A percentile compares a stretch with the other conserved stretches of the same genome.
Evolutionary conservation across 1,284 basidiomycete genomes (phyloP).

Genomic region (Chondrostereum purpureum): DNA sequence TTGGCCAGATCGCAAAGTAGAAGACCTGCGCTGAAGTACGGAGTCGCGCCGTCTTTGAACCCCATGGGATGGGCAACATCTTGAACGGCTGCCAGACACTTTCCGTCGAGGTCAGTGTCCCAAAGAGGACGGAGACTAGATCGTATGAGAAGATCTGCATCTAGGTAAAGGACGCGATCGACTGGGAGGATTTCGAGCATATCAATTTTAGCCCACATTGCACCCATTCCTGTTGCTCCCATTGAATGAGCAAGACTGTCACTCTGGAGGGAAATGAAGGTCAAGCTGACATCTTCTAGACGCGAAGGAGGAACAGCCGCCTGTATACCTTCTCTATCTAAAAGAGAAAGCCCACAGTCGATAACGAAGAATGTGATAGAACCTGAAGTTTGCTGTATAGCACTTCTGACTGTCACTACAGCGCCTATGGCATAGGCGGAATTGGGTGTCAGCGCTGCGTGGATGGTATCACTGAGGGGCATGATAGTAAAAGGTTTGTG

Average conservation of each 20-base stretch:
- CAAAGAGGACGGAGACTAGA: slow-evolving; percentile 36
- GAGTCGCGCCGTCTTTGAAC: slow-evolving; percentile 24
- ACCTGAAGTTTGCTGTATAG: slow-evolving; percentile 28
- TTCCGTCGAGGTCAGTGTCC: slow-evolving; percentile 36
- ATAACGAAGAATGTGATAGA: slow-evolving; percentile 45
- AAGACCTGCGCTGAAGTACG: slow-evolving; percentile 54
- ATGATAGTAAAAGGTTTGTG: no score
- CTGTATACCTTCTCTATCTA: slow-evolving; percentile 29
- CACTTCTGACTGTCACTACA: slow-evolving; percentile 40
- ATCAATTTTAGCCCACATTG: slow-evolving; percentile 47
- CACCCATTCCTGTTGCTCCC: no score
- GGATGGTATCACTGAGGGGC: slow-evolving; percentile 46
- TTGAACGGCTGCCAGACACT: slow-evolving; percentile 33
- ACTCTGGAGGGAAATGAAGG: slow-evolving; percentile 33
- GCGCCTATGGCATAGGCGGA: slow-evolving; percentile 41
- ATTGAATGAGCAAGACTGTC: slow-evolving; percentile 21
- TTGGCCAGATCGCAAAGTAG: slow-evolving; percentile 42
- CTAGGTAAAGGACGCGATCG: slow-evolving; percentile 46
- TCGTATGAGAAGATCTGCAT: slow-evolving; percentile 46
- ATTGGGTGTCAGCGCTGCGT: slow-evolving; percentile 39
- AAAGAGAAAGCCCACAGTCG: slow-evolving; percentile 34
- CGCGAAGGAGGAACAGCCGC: slow-evolving; percentile 20
- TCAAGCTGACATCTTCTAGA: slow-evolving; percentile 28
- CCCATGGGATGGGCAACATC: slow-evolving; percentile 51
- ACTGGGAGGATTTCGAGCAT: slow-evolving; percentile 39